phyloP scores from a whole-genome alignment of 495 filamentous ascomycete genomes.

The Rhypophila decipiens region DNA sequence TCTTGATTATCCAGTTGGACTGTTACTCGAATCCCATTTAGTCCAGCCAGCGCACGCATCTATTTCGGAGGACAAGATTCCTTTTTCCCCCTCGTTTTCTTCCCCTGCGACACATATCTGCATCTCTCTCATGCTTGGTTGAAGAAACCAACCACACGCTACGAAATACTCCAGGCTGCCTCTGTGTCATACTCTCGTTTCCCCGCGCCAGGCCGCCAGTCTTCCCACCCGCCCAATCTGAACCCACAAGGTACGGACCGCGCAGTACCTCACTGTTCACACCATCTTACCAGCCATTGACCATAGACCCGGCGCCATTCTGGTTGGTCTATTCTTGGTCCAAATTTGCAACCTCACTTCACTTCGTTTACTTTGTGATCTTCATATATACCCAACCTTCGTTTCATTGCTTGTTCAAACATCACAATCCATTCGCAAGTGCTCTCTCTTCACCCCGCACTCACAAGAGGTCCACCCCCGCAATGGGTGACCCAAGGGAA shows the following conservation, averaged over 20 bases:
- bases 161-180: slow-evolving; percentile 1
- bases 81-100: slow-evolving; percentile 3
- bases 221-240: background rate
- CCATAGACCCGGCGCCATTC: too few relatives aligned
- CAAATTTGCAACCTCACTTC: background rate
- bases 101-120: background rate
- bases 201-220: background rate
- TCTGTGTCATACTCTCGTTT: background rate
- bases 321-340: slow-evolving; percentile 7
- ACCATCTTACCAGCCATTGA: too few relatives aligned
- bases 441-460: background rate
- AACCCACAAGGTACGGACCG: background rate
- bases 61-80: too few relatives aligned
- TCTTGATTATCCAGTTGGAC: slow-evolving; percentile 9
- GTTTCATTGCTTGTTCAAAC: background rate
- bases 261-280: too few relatives aligned
- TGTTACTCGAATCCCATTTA: slow-evolving; percentile 7
- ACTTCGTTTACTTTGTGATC: background rate
- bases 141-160: too few relatives aligned
- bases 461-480: background rate
- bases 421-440: background rate
- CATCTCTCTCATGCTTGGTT: too few relatives aligned
- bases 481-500: slow-evolving; percentile 34
- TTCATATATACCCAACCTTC: too few relatives aligned
- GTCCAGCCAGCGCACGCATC: slow-evolving; percentile 1